Conservation (phyloP, 768 basidiomycete genomes). For the Bullera alba region DNA sequence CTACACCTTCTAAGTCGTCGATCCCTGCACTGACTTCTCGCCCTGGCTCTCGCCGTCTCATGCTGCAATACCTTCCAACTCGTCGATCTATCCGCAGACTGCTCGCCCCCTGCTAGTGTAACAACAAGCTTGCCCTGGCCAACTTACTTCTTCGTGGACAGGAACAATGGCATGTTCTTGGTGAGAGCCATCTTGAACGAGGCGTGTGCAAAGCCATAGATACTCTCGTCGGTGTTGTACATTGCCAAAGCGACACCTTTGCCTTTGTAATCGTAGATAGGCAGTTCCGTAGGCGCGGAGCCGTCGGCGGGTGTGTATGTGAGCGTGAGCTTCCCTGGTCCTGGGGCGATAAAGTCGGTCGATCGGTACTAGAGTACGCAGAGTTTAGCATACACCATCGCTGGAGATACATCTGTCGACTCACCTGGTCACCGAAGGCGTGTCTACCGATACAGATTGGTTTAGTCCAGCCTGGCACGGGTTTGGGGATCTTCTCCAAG, state of each 20-base stretch:
- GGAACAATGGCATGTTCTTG: constrained; percentile 61
- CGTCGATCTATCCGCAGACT: no score
- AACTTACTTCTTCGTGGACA: constrained; percentile 84
- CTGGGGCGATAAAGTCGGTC: constrained; percentile 85
- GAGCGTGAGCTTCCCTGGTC: constrained; percentile 87
- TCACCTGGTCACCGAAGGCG: constrained; percentile 89
- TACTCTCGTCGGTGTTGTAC: constrained; percentile 98
- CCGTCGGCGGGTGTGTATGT: constrained; percentile 80
- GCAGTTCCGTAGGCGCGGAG: constrained; percentile 57
- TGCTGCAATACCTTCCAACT: no score
- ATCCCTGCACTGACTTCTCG: no score
- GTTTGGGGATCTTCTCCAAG: constrained; percentile 78
- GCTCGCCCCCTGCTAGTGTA: background rate
- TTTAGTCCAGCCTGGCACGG: constrained; percentile 92
- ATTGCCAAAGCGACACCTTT: constrained; percentile 90
- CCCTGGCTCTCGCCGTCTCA: no score
- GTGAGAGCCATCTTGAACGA: constrained; percentile 90
- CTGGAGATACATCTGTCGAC: constrained; percentile 10
- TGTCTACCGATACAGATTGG: constrained; percentile 95
- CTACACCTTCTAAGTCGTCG: no score
- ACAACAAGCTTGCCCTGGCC: background rate
- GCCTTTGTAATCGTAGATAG: constrained; percentile 91
- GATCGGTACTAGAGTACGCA: constrained; percentile 63
- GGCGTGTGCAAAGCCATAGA: constrained; percentile 89
- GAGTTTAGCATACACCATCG: background rate